Percentiles rank a stretch among this genome's conserved stretches.
phyloP scores from a whole-genome alignment of 2,329 filamentous ascomycete species.

The Fusarium verticillioides region DNA sequence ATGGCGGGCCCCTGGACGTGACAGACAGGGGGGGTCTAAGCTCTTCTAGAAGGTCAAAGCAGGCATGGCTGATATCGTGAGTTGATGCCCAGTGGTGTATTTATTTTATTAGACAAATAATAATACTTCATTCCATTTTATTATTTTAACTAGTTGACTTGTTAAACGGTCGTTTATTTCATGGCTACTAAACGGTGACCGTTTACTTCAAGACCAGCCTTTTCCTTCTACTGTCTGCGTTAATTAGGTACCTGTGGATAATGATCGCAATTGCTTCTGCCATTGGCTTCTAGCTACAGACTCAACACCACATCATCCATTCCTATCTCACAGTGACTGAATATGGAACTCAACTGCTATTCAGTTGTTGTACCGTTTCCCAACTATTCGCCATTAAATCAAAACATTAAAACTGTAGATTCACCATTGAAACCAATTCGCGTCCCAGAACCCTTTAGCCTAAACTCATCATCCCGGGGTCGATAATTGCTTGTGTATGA shows the following conservation, averaged over 20 bases:
- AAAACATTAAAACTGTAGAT: not conserved
- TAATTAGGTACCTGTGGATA: not conserved
- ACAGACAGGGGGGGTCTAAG: slow-evolving; percentile 22
- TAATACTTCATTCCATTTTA: slow-evolving; percentile 26
- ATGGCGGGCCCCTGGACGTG: slow-evolving; percentile 32
- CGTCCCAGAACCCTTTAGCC: slow-evolving; percentile 7
- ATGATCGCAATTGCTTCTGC: not conserved
- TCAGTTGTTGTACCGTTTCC: slow-evolving; percentile 8
- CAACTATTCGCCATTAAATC: not conserved
- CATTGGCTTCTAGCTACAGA: not conserved
- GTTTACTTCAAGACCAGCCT: not conserved
- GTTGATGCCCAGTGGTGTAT: slow-evolving; percentile 29
- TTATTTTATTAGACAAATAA: slow-evolving; percentile 27
- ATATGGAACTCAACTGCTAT: not conserved
- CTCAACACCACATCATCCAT: not conserved
- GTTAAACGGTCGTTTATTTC: slow-evolving; percentile 30
- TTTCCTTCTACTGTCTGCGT: not conserved
- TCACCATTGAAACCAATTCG: slow-evolving; percentile 1
- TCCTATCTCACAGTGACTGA: not conserved
- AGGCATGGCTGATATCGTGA: slow-evolving; percentile 19
- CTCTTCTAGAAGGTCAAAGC: slow-evolving; percentile 44
- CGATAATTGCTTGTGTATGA: not conserved
- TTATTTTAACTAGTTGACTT: slow-evolving; percentile 20
- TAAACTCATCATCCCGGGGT: slow-evolving; percentile 8
- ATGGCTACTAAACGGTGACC: slow-evolving; percentile 35